Base-by-base conservation (phyloP, 305 asterid species). In the Salvia sclarea region DNA sequence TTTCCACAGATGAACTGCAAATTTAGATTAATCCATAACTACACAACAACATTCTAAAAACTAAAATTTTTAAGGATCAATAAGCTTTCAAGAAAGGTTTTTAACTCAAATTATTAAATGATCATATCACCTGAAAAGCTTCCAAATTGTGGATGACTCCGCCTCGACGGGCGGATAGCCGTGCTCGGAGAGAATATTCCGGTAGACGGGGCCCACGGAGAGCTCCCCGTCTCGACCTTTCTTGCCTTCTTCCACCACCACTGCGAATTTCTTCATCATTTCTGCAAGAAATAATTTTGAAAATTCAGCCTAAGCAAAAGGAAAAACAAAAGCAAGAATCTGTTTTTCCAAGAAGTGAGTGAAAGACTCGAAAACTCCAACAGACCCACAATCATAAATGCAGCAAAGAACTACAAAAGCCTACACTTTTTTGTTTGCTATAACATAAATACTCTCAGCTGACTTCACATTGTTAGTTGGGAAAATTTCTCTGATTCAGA, bases 121-220 rank as follows among this genome's bases (percentile, higher is more conserved):
- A 38, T 75, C 61, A 88, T 97, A 38, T 75, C 61, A 88, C 98
- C 93, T 83, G 79, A 90, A 88, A 68, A 88, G 69, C 0, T 88
- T 83, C 98, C 98, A 93, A 75, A 85, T 74, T 30, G 98, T 93
- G 57, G 84, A 72, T 20, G 81, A 69, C 30, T 78, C 68, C 31
- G 90, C 86, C 84, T 90, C 83, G 14, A 69, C 35, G 2, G 92
- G 70, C 0, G 98, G 96, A 47, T 80, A 93, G 4, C 40, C 89
- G 69, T 82, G 84, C 54, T 84, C 84, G 0, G 97, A 68, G 13
- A 90, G 59, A 49, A 65, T 87, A 75, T 90, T 90, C 64, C 98
- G 82, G 57, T 88, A 86, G 57, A 87, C 75, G 28, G 98, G 96
- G 14, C 98, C 97, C n/a, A 88, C 83, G 0, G 98, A 86, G 10